Evolutionary conservation across 306 rosid species (phyloP).

Genomic region (Citrullus mucosospermus): DNA sequence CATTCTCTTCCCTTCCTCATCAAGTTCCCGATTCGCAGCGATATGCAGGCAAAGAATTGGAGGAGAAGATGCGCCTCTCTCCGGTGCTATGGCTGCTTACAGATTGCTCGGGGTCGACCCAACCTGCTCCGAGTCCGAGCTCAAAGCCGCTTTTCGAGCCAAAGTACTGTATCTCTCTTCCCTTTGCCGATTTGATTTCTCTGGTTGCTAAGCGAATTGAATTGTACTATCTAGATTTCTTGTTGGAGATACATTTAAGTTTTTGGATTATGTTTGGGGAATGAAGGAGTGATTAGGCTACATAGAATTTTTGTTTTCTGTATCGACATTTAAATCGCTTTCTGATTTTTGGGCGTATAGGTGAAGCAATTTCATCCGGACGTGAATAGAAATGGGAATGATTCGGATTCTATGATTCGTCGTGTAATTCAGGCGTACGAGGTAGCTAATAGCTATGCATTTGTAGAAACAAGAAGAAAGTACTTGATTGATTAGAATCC

Average conservation of each 20-base stretch:
- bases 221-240: background rate
- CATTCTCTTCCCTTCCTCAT: background rate
- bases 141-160: slow-evolving; percentile 82
- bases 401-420: slow-evolving; percentile 67
- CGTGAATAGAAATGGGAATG: slow-evolving; percentile 27
- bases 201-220: background rate
- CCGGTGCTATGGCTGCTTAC: slow-evolving; percentile 38
- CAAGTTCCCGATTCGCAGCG: slow-evolving; percentile 5
- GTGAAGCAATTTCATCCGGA: slow-evolving; percentile 95
- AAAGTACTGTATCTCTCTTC: slow-evolving; percentile 22
- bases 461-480: background rate
- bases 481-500: too few species aligned
- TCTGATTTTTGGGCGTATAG: slow-evolving; percentile 12
- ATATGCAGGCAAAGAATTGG: slow-evolving; percentile 20
- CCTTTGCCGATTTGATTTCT: background rate
- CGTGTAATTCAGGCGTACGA: slow-evolving; percentile 77
- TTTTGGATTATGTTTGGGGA: background rate
- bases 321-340: background rate
- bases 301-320: background rate
- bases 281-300: background rate
- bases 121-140: slow-evolving; percentile 40
- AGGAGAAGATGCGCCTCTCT: slow-evolving; percentile 29
- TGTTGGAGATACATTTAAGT: background rate
- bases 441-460: slow-evolving; percentile 17
- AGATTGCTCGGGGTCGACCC: slow-evolving; percentile 56